Evolutionary conservation across 2,329 filamentous ascomycete genomes (phyloP).

Genomic region (Magnaporthiopsis rhizophila): DNA sequence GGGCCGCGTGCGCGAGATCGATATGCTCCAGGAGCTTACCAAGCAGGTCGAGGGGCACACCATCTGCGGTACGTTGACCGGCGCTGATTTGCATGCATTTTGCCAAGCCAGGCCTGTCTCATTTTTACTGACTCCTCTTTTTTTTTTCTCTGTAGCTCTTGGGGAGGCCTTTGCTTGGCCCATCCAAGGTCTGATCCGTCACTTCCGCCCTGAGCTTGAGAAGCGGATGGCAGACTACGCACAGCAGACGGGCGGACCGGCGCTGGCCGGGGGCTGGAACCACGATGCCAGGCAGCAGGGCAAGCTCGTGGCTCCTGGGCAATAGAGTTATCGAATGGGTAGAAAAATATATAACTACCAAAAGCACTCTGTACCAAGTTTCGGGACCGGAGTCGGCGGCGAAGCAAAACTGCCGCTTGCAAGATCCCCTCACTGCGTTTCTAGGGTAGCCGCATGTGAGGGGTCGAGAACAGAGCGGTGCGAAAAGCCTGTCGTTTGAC

Average conservation of each 20-base stretch:
- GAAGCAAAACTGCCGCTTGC: background rate
- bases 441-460: background rate
- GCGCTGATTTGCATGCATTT: background rate
- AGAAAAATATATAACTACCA: background rate
- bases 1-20: constrained; percentile 85
- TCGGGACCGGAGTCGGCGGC: background rate
- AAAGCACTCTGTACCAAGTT: background rate
- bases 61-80: constrained; percentile 68
- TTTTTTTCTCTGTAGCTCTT: constrained; percentile 47
- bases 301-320: constrained; percentile 74
- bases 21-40: constrained; percentile 98
- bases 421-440: background rate
- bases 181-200: constrained; percentile 93
- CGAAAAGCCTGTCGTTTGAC: constrained; percentile 5
- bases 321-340: constrained; percentile 10
- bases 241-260: constrained; percentile 60
- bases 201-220: constrained; percentile 95
- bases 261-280: constrained; percentile 82
- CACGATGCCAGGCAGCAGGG: constrained; percentile 69
- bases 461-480: background rate
- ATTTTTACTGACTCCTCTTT: constrained; percentile 20
- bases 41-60: constrained; percentile 99
- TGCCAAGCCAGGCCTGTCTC: background rate
- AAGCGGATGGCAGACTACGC: constrained; percentile 79
- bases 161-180: constrained; percentile 99